phyloP scores from a whole-genome alignment of 306 rosid genomes.

The Alnus glutinosa region DNA sequence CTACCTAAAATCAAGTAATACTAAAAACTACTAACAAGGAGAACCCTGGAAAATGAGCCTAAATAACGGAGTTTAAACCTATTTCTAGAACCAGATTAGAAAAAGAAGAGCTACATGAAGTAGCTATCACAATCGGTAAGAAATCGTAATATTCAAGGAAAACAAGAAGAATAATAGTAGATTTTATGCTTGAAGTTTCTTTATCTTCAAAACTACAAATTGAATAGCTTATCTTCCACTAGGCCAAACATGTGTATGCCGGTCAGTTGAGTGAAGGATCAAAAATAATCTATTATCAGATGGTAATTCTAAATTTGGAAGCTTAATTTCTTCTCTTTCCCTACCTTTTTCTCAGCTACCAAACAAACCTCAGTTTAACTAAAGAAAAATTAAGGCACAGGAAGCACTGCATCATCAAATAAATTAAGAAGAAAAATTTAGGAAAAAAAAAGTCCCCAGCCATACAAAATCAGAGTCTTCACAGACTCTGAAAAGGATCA shows the following conservation, averaged over 20 bases:
- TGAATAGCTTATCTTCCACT: background rate
- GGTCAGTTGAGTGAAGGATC: background rate
- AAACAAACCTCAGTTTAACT: background rate
- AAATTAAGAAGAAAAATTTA: background rate
- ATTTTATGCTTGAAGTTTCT: background rate
- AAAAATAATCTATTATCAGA: background rate
- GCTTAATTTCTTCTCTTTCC: slow-evolving; percentile 2
- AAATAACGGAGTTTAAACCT: background rate
- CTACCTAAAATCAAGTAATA: background rate
- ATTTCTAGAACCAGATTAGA: background rate
- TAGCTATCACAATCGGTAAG: background rate
- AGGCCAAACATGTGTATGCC: background rate
- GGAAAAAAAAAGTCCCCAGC: background rate
- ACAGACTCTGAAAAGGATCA: background rate
- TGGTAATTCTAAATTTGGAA: background rate
- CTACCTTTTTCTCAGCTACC: background rate
- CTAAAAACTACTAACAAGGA: background rate
- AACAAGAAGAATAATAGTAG: too few relatives aligned
- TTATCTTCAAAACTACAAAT: background rate
- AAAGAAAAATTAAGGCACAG: background rate
- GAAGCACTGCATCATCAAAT: background rate
- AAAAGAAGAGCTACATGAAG: background rate
- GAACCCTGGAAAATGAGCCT: background rate
- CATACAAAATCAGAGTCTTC: background rate
- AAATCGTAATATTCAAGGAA: background rate